Evolutionary conservation across 257 asterid species (phyloP).

Genomic region (Rauvolfia tetraphylla): DNA sequence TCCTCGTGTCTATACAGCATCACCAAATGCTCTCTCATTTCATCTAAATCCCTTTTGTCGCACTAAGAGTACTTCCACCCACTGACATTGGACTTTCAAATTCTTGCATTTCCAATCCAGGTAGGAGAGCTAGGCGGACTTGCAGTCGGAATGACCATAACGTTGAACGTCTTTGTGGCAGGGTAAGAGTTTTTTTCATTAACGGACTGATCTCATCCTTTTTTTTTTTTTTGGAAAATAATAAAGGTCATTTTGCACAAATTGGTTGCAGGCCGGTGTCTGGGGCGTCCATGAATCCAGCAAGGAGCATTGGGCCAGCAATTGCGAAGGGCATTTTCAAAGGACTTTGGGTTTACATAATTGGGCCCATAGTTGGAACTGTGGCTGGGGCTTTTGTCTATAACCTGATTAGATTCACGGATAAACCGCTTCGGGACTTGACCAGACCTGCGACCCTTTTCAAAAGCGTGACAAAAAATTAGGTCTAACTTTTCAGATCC

Average conservation of each 20-base stretch:
- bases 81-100: too few species aligned
- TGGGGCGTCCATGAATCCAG: slow-evolving; percentile 95
- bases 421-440: slow-evolving; percentile 46
- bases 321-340: slow-evolving; percentile 39
- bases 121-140: slow-evolving; percentile 48
- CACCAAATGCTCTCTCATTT: too few species aligned
- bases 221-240: background rate
- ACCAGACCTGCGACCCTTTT: slow-evolving; percentile 22
- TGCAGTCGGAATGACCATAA: slow-evolving; percentile 72
- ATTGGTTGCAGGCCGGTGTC: slow-evolving; percentile 58
- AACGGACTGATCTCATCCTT: background rate
- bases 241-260: background rate
- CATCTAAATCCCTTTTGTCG: background rate
- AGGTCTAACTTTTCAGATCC: background rate
- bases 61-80: too few species aligned
- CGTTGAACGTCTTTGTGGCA: slow-evolving; percentile 60
- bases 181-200: slow-evolving; percentile 37
- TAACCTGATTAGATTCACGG: slow-evolving; percentile 46
- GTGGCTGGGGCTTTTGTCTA: slow-evolving; percentile 52
- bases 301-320: slow-evolving; percentile 88
- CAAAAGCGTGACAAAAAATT: background rate
- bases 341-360: slow-evolving; percentile 58
- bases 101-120: slow-evolving; percentile 21
- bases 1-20: background rate
- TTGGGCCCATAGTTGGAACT: slow-evolving; percentile 64